Evolutionary conservation across 352 stramenopile species (phyloP).

Genomic region (Peronospora destructor): DNA sequence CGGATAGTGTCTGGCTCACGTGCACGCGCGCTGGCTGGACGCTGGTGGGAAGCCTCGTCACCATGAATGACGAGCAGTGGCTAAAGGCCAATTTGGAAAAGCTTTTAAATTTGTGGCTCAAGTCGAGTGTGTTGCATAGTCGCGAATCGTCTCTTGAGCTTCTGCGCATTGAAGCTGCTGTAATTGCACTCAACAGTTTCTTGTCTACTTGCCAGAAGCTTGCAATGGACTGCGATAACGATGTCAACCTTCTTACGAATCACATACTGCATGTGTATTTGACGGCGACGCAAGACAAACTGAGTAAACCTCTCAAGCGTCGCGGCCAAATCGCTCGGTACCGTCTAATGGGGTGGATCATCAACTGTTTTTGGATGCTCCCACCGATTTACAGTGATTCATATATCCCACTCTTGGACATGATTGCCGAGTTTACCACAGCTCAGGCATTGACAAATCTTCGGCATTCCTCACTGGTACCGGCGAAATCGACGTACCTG

Average conservation of each 20-base stretch:
- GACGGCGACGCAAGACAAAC: slow-evolving; percentile 42
- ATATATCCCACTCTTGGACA: slow-evolving; percentile 68
- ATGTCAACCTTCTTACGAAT: slow-evolving; percentile 50
- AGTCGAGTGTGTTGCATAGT: slow-evolving; percentile 69
- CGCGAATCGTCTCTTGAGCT: slow-evolving; percentile 77
- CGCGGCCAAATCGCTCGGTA: slow-evolving; percentile 74
- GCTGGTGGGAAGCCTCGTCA: slow-evolving; percentile 61
- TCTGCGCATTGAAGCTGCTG: slow-evolving; percentile 73
- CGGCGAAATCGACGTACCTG: slow-evolving; percentile 60
- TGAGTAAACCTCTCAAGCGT: slow-evolving; percentile 74
- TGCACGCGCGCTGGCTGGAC: slow-evolving; percentile 81
- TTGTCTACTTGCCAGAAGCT: slow-evolving; percentile 32
- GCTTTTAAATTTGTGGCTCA: slow-evolving; percentile 67
- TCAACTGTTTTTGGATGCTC: slow-evolving; percentile 70
- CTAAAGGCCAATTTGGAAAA: slow-evolving; percentile 43
- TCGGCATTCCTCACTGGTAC: slow-evolving; percentile 44
- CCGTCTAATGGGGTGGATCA: slow-evolving; percentile 66
- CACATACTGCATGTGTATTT: slow-evolving; percentile 73
- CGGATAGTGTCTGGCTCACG: slow-evolving; percentile 81
- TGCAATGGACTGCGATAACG: slow-evolving; percentile 27
- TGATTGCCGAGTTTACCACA: slow-evolving; percentile 74
- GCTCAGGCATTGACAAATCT: slow-evolving; percentile 72
- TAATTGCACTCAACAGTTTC: slow-evolving; percentile 64
- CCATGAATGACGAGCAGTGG: slow-evolving; percentile 62
- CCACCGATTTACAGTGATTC: slow-evolving; percentile 78